phyloP scores from a whole-genome alignment of 1,139 yeast species.

The Candida tropicalis region DNA sequence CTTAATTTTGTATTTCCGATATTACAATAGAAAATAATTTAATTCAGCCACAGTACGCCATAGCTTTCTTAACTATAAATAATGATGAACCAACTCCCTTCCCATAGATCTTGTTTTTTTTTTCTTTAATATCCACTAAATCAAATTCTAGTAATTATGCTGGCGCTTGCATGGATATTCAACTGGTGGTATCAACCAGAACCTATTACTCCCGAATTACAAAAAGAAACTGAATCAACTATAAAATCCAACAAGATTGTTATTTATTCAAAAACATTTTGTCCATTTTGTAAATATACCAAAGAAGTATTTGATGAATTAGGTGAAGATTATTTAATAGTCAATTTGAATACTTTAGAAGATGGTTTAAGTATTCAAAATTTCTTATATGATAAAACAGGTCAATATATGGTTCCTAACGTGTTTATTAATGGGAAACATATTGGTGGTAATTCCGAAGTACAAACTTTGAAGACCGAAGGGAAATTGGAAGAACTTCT shows the following conservation, averaged over 20 bases:
- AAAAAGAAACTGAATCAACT: constrained; percentile 5
- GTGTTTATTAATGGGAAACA: constrained; percentile 79
- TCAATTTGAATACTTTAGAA: constrained; percentile 22
- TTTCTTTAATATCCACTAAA: not conserved
- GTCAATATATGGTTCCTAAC: constrained; percentile 87
- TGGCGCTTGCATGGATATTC: constrained; percentile 3
- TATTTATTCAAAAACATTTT: constrained; percentile 20
- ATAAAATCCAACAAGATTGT: constrained; percentile 3
- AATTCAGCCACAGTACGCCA: too few relatives aligned
- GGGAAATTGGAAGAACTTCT: constrained; percentile 6
- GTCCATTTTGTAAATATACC: constrained; percentile 27
- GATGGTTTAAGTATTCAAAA: constrained; percentile 52
- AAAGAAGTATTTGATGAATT: constrained; percentile 20
- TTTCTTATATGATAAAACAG: constrained; percentile 66
- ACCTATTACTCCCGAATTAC: constrained; percentile 1
- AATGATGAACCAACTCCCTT: too few relatives aligned
- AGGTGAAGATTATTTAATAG: constrained; percentile 18
- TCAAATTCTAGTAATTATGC: not conserved
- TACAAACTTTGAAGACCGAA: constrained; percentile 40
- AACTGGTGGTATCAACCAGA: constrained; percentile 9
- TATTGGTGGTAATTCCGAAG: constrained; percentile 85
- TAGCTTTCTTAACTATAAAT: too few relatives aligned
- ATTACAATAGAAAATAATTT: too few relatives aligned
- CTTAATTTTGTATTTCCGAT: too few relatives aligned
- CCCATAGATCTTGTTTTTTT: too few relatives aligned